These are phyloP conservation scores for Crepidotus variabilis DNA, from an alignment of 768 basidiomycete genomes.

Conservation along the genomic window DNA sequence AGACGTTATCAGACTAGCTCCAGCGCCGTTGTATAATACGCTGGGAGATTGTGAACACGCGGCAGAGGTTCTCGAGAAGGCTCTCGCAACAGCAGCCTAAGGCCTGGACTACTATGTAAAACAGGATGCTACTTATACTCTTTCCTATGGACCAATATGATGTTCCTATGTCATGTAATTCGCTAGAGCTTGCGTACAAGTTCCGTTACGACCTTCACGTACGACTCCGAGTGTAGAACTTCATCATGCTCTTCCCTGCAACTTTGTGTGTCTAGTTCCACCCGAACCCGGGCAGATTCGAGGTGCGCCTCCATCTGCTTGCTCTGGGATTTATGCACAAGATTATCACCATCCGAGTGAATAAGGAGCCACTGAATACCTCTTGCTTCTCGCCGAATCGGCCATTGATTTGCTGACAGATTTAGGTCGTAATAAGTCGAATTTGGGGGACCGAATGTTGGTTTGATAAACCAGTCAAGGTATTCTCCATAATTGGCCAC, in stretches of 20 bases:
- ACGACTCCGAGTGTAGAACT: conserved; percentile 40
- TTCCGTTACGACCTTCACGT: conserved; percentile 38
- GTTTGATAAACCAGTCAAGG: conserved; percentile 62
- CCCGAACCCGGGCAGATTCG: conserved; percentile 22
- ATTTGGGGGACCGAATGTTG: conserved; percentile 48
- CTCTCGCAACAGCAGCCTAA: conserved; percentile 29
- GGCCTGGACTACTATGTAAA: neutral
- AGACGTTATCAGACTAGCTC: conserved; percentile 87
- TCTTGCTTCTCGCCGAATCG: conserved; percentile 27
- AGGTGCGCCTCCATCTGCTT: conserved; percentile 56
- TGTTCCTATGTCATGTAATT: neutral
- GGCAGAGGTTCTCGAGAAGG: conserved; percentile 60
- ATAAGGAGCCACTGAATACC: conserved; percentile 63
- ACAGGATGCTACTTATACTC: neutral
- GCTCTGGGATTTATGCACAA: conserved; percentile 64
- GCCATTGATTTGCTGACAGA: conserved; percentile 42
- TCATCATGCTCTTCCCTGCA: conserved; percentile 53
- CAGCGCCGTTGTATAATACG: conserved; percentile 84
- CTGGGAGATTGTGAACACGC: conserved; percentile 73
- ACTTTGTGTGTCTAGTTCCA: conserved; percentile 31
- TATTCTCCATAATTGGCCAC: conserved; percentile 66
- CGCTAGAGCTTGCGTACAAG: conserved; percentile 20
- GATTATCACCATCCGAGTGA: conserved; percentile 69
- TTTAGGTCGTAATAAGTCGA: conserved; percentile 30
- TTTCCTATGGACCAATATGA: neutral